Evolutionary conservation across 2,329 filamentous ascomycete species (phyloP), one percentile per base, ranked within the genome.

Genomic region (Chlorencoelia australis): DNA sequence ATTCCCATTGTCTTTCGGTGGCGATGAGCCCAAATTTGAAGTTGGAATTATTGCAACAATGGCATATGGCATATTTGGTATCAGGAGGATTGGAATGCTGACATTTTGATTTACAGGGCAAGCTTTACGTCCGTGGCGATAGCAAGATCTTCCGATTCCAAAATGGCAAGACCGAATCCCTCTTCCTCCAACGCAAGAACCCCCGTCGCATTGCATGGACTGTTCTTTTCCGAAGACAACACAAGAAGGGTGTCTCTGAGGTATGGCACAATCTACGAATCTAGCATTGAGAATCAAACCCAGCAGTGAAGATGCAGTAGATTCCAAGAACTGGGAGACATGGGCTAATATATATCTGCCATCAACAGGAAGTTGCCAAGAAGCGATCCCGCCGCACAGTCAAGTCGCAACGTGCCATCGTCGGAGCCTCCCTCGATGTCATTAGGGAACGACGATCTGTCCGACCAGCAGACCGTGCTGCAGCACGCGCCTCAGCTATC

Each of bases 71-170:
- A n/a, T n/a, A n/a, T n/a, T n/a, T n/a, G n/a, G n/a, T n/a, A n/a
- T n/a, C n/a, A n/a, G 21, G 21, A 29, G 29, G 28, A 33, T 28
- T 27, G 30, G 36, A 25, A 35, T 48, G 52, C 54, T 58, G 51
- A 57, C 40, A 30, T 38, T 39, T 42, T 44, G 19, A 40, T 43
- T 37, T 49, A 51, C 65, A 96, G 91, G 91, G 91, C 75, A 96
- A 96, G 78, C 83, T 98, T 74, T 98, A 89, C 75, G 75, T 98
- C 78, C 87, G 91, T 70, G 88, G 89, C 65, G 91, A 98, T 79
- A 94, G 84, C 87, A 98, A 96, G 79, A 80, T 96, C 77, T 98
- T 98, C 84, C 88, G 91, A 66, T 98, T 98, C 84, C 87, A 94
- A 73, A 95, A 94, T 73, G 87, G 91, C 75, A 98, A 98, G 76